These are phyloP conservation scores for Nakazawaea holstii DNA, from an alignment of 805 yeast genomes.

Conservation along the genomic window DNA sequence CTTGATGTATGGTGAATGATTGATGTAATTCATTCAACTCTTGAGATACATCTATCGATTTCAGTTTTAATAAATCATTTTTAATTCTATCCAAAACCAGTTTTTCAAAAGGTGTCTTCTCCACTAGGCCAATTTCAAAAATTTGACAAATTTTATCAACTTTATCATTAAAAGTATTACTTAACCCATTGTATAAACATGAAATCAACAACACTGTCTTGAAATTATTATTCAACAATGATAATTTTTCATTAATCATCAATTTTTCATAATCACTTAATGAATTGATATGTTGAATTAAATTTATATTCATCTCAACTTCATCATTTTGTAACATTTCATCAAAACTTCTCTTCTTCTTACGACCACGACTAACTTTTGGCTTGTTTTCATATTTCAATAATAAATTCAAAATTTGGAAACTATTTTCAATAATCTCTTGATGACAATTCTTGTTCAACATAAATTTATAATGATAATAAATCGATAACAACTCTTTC, in stretches of 20 bases:
- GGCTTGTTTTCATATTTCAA: slow-evolving; percentile 8
- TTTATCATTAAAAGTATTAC: neutral
- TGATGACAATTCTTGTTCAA: neutral
- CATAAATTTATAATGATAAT: slow-evolving; percentile 5
- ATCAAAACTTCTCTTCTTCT: slow-evolving; percentile 7
- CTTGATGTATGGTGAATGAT: slow-evolving; percentile 3
- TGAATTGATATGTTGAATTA: neutral
- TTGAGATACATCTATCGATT: slow-evolving; percentile 7
- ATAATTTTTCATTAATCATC: slow-evolving; percentile 3
- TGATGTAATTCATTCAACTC: slow-evolving; percentile 9
- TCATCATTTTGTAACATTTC: neutral
- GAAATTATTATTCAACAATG: neutral
- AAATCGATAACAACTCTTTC: neutral
- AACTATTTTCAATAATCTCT: neutral
- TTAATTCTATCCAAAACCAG: neutral
- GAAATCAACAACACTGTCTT: slow-evolving; percentile 1
- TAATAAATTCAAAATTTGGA: neutral
- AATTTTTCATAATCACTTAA: slow-evolving; percentile 1
- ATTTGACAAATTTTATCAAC: neutral
- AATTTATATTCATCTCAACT: neutral
- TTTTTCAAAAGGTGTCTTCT: neutral
- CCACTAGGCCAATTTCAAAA: neutral
- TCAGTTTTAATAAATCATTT: neutral
- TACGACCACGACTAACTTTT: slow-evolving; percentile 9
- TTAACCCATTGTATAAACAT: neutral